Conservation (phyloP, 345 rosid genomes). For the Eucalyptus regnans region DNA sequence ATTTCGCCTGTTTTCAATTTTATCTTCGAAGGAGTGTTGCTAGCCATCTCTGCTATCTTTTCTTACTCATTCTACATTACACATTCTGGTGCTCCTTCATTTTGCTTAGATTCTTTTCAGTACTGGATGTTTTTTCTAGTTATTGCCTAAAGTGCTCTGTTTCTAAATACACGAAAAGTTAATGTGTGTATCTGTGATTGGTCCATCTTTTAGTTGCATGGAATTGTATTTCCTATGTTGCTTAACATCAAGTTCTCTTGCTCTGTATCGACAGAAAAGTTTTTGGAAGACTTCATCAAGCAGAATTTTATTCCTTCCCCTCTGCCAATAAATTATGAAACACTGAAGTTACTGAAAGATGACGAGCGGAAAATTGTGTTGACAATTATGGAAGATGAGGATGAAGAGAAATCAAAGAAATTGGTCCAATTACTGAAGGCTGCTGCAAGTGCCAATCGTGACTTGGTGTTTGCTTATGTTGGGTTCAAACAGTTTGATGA, state of each 20-base stretch:
- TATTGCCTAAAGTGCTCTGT: neutral
- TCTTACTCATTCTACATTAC: neutral
- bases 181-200: neutral
- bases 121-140: neutral
- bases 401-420: slow-evolving; percentile 43
- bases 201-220: neutral
- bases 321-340: slow-evolving; percentile 70
- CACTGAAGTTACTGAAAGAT: slow-evolving; percentile 67
- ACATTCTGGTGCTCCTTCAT: neutral
- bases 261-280: slow-evolving; percentile 32
- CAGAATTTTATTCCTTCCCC: slow-evolving; percentile 73
- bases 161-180: neutral
- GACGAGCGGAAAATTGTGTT: slow-evolving; percentile 79
- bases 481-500: slow-evolving; percentile 76
- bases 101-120: neutral
- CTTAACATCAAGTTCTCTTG: neutral
- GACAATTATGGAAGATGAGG: slow-evolving; percentile 68
- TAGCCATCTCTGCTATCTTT: neutral
- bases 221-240: neutral
- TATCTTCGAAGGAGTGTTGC: neutral
- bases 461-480: slow-evolving; percentile 78
- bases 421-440: slow-evolving; percentile 63
- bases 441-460: slow-evolving; percentile 89
- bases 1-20: neutral
- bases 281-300: slow-evolving; percentile 66